These are phyloP conservation scores for Acanthamoeba royreba DNA, from an alignment of 208 protist species.

Conservation along the genomic window DNA sequence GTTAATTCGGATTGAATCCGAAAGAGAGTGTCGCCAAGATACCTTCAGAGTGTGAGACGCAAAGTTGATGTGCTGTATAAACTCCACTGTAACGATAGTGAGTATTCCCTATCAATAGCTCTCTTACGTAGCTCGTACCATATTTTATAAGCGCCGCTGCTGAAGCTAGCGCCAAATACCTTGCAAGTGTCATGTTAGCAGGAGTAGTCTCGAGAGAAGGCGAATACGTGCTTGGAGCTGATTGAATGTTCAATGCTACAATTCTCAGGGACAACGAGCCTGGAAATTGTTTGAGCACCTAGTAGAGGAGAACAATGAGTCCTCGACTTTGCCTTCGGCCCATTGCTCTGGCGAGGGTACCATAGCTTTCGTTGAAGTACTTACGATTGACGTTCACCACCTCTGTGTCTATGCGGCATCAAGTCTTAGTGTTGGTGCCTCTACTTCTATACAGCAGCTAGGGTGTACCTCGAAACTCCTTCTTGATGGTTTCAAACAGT, in stretches of 20 bases:
- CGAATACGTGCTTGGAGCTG: neutral
- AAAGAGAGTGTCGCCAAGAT: neutral
- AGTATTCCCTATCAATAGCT: no score
- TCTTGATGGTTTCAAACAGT: neutral
- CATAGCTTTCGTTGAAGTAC: neutral
- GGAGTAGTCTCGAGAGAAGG: neutral
- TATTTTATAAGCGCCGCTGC: slow-evolving; percentile 17
- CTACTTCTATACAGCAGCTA: neutral
- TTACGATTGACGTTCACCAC: neutral
- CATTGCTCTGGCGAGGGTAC: no score
- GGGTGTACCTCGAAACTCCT: neutral
- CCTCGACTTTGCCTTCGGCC: no score
- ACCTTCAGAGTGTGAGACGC: neutral
- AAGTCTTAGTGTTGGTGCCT: neutral
- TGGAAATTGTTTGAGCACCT: neutral
- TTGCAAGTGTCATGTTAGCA: neutral
- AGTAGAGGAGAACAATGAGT: no score
- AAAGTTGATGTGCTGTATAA: slow-evolving; percentile 28
- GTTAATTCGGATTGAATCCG: neutral
- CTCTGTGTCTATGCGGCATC: neutral
- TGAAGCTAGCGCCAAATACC: neutral
- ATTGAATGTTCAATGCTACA: neutral
- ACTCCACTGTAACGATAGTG: slow-evolving; percentile 1
- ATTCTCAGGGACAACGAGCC: neutral
- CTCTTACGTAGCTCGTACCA: neutral